These are phyloP conservation scores for Trifolium subterraneum DNA, from an alignment of 306 rosid genomes.

Conservation along the genomic window DNA sequence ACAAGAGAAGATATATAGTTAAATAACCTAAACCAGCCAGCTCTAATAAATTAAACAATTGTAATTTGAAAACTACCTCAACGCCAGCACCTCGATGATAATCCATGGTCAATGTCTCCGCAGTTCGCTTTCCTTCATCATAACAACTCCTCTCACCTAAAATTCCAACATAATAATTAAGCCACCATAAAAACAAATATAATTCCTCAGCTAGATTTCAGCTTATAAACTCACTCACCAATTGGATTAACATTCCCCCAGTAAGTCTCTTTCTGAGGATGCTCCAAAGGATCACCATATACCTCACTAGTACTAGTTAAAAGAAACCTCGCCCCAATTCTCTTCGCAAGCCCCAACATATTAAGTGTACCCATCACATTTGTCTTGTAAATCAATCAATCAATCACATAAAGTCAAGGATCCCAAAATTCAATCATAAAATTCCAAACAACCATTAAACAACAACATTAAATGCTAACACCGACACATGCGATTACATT, in stretches of 20 bases:
- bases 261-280: slow-evolving; percentile 97
- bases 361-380: slow-evolving; percentile 98
- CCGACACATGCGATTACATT: background rate
- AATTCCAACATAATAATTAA: slow-evolving; percentile 1
- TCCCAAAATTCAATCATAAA: slow-evolving; percentile 20
- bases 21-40: slow-evolving; percentile 16
- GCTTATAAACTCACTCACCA: slow-evolving; percentile 56
- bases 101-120: slow-evolving; percentile 93
- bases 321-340: slow-evolving; percentile 93
- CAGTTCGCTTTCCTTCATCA: slow-evolving; percentile 98
- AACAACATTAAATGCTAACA: too few relatives aligned
- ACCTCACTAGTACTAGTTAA: slow-evolving; percentile 98
- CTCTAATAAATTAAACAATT: slow-evolving; percentile 18
- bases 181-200: slow-evolving; percentile 5
- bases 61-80: slow-evolving; percentile 60
- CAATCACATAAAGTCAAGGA: slow-evolving; percentile 54
- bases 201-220: background rate
- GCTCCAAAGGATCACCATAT: slow-evolving; percentile 94
- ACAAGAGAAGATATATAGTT: slow-evolving; percentile 8
- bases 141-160: slow-evolving; percentile 97
- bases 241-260: slow-evolving; percentile 99
- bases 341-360: slow-evolving; percentile 95
- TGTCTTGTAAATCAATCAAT: slow-evolving; percentile 72
- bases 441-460: too few relatives aligned
- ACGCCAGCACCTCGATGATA: slow-evolving; percentile 97